These are phyloP conservation scores for Eustoma russellianum DNA, from an alignment of 257 asterid species.

Conservation along the genomic window DNA sequence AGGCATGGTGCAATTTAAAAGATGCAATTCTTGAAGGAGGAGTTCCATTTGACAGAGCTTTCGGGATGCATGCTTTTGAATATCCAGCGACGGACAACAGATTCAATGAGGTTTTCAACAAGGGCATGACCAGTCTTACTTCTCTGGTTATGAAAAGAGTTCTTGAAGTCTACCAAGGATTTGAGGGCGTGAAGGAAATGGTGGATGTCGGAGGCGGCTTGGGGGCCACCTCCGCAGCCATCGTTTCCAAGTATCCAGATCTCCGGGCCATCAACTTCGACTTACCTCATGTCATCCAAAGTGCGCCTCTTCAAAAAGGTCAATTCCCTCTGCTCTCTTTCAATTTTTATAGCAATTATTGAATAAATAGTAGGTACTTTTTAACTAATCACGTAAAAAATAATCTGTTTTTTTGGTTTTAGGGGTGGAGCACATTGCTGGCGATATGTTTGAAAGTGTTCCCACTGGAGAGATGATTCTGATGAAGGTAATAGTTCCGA, in stretches of 20 bases:
- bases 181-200: slow-evolving; percentile 11
- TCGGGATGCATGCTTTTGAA: slow-evolving; percentile 33
- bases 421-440: slow-evolving; percentile 2
- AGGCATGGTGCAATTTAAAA: slow-evolving; percentile 26
- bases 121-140: slow-evolving; percentile 11
- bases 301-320: slow-evolving; percentile 14
- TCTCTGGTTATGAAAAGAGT: slow-evolving; percentile 7
- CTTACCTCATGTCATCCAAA: slow-evolving; percentile 18
- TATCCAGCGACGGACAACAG: slow-evolving; percentile 19
- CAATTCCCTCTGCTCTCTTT: not conserved
- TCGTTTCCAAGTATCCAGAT: slow-evolving; percentile 12
- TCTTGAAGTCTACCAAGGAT: slow-evolving; percentile 15
- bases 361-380: too few species aligned
- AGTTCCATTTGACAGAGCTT: slow-evolving; percentile 25
- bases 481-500: slow-evolving; percentile 7
- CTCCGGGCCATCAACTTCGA: slow-evolving; percentile 17
- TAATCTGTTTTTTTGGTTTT: not conserved
- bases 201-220: slow-evolving; percentile 27
- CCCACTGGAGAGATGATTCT: slow-evolving; percentile 8
- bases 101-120: slow-evolving; percentile 12
- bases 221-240: slow-evolving; percentile 9
- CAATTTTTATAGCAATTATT: too few species aligned
- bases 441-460: slow-evolving; percentile 6
- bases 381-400: too few species aligned
- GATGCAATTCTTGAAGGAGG: slow-evolving; percentile 46